Evolutionary conservation across 805 yeast species (phyloP), one percentile per base, ranked within the genome.

Genomic region (Candida awuae): DNA sequence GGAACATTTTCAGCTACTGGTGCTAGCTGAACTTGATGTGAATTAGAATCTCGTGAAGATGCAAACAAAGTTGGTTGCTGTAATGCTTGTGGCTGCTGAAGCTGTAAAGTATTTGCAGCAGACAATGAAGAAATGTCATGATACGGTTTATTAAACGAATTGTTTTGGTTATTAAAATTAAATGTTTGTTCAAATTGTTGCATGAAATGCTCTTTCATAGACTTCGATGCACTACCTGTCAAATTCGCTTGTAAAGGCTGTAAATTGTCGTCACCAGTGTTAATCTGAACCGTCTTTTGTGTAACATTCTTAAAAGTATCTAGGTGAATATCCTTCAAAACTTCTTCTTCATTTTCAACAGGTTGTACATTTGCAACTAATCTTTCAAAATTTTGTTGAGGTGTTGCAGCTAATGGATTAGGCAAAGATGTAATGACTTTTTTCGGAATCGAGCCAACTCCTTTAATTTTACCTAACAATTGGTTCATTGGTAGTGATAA

Each of bases 401-500:
- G 34, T 23, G 42, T 16, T 19, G 37, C 14, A 35, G 29, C n/a
- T 26, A 29, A 10, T 7, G n/a, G 28, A 10, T 25, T 25, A 7
- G 28, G 28, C 10, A 25, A 14, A 25, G 4, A 25, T 7, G 28
- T 25, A 5, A 25, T 25, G n/a, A 25, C 28, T 10, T 25, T 25
- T 10, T 25, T 25, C 28, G 28, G 28, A 12, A 37, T 44, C 4
- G 43, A 34, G 15, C 36, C 38, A 15, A 48, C 49, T 31, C 58
- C 49, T 14, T 65, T 62, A 48, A 77, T 56, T 39, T 66, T 67
- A 38, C 64, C 63, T 32, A 84, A 50, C 21, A 84, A 56, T 53
- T 83, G 85, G 51, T 80, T 84, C 94, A 84, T 84, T 6, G 92
- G 88, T 16, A 83, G 60, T 2, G 82, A 69, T 37, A 71, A 63